Percentiles rank a stretch among this genome's conserved stretches.
Conservation (phyloP, 495 filamentous ascomycete genomes). For the Podospora anserina region DNA sequence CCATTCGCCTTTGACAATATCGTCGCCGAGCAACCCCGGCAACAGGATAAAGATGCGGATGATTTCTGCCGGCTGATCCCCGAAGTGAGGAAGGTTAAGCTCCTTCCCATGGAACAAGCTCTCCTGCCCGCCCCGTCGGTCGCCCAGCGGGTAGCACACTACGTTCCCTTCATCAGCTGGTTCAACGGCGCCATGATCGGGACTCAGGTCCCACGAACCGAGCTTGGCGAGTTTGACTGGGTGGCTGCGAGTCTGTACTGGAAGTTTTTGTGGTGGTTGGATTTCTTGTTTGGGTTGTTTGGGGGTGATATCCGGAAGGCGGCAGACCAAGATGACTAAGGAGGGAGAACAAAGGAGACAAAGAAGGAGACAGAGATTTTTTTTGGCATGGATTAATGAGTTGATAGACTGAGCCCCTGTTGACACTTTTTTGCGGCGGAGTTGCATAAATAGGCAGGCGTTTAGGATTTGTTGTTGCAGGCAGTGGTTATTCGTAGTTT, state of each 20-base stretch:
- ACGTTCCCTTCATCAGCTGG: slow-evolving; percentile 63
- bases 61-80: slow-evolving; percentile 43
- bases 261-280: slow-evolving; percentile 55
- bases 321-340: slow-evolving; percentile 48
- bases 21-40: background rate
- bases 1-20: background rate
- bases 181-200: slow-evolving; percentile 79
- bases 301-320: slow-evolving; percentile 46
- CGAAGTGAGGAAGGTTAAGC: slow-evolving; percentile 47
- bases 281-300: slow-evolving; percentile 47
- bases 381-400: background rate
- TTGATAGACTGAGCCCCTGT: background rate
- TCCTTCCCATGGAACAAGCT: slow-evolving; percentile 59
- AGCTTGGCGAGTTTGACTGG: slow-evolving; percentile 79
- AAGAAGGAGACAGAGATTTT: background rate
- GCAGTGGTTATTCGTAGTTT: background rate
- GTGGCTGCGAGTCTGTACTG: slow-evolving; percentile 74
- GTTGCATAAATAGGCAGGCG: background rate
- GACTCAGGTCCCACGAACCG: slow-evolving; percentile 67
- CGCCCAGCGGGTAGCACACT: slow-evolving; percentile 56
- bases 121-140: slow-evolving; percentile 60
- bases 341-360: background rate
- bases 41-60: slow-evolving; percentile 6
- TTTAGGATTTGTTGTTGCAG: background rate
- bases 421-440: background rate